phyloP scores from a whole-genome alignment of 495 filamentous ascomycete species.

The Daldinia caldariorum region DNA sequence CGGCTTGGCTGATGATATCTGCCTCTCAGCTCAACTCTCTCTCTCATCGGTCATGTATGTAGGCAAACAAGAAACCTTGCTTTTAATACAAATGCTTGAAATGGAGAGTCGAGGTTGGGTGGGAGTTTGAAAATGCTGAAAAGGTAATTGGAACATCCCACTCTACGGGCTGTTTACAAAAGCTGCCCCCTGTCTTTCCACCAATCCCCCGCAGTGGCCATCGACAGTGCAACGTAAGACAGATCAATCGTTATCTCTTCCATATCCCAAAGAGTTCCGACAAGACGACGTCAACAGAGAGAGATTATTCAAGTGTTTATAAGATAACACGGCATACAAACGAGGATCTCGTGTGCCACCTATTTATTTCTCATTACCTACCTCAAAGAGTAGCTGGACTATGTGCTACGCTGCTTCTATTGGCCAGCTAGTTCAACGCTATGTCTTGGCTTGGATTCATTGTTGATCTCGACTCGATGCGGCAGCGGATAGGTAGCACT shows the following conservation, averaged over 20 bases:
- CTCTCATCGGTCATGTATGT: not conserved
- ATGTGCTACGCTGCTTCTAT: constrained; percentile 18
- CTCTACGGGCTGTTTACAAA: too few relatives aligned
- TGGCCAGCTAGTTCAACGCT: constrained; percentile 6
- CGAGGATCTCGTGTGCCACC: not conserved
- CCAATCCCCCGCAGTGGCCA: too few relatives aligned
- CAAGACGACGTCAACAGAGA: not conserved
- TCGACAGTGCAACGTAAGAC: too few relatives aligned
- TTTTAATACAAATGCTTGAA: not conserved
- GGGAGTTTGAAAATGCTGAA: too few relatives aligned
- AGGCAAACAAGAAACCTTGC: not conserved
- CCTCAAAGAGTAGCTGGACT: not conserved
- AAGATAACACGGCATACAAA: not conserved
- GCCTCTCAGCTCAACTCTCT: not conserved
- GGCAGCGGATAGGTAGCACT: constrained; percentile 2
- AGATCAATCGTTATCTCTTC: not conserved
- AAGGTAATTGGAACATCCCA: too few relatives aligned
- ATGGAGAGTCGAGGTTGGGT: too few relatives aligned
- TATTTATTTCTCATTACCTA: not conserved
- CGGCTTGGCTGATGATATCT: not conserved
- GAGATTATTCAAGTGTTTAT: not conserved
- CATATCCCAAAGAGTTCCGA: not conserved
- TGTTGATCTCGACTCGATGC: constrained; percentile 9
- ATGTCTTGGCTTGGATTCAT: constrained; percentile 39
- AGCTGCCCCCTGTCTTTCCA: too few relatives aligned